Base-by-base conservation (phyloP, 2,329 filamentous ascomycete genomes). In the Pseudogymnoascus sp. region DNA sequence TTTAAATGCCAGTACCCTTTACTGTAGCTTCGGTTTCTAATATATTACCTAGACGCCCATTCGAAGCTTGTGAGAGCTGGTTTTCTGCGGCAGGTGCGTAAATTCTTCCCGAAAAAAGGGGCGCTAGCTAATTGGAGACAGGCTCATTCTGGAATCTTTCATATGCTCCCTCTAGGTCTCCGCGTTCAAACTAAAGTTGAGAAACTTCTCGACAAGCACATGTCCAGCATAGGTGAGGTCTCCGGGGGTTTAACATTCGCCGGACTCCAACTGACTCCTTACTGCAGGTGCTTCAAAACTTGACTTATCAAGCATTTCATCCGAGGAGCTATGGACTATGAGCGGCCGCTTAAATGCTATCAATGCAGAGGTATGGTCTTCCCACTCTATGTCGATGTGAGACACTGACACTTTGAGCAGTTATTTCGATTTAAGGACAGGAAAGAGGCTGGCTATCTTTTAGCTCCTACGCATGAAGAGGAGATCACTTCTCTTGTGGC, bases 381-480 rank as follows among this genome's bases (percentile, higher is more conserved):
- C 18, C 23, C 60, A 67, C 67, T 60, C n/a, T 23, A 18, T 25
- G 36, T 53, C 18, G 12, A 10, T 25, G 42, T 14, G 31, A 50
- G 23, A 16, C 23, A 50, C 66, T 68, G 59, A 67, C 42, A n/a
- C 31, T 38, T 60, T n/a, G 53, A 4, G 10, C 70, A 95, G 87
- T 82, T 97, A 18, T 93, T 97, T 69, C 85, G 84, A 44, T 84
- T 97, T 56, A 77, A 82, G 50, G 95, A 97, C 75, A 85, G 95
- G 63, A 95, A 89, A 74, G 84, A 89, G 5, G 79, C 83, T 0
- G 81, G 83, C 3, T 90, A 90, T 66, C 81, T 99, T 31, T 82
- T 99, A 3, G 89, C 92, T 1, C 95, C 95, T 0, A 99, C 95
- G 0, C 95, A 99, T 66, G 95, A 99, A 72, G 95, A 99, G 74